Conservation (phyloP, 345 rosid genomes). For the Rhodomyrtus tomentosa region DNA sequence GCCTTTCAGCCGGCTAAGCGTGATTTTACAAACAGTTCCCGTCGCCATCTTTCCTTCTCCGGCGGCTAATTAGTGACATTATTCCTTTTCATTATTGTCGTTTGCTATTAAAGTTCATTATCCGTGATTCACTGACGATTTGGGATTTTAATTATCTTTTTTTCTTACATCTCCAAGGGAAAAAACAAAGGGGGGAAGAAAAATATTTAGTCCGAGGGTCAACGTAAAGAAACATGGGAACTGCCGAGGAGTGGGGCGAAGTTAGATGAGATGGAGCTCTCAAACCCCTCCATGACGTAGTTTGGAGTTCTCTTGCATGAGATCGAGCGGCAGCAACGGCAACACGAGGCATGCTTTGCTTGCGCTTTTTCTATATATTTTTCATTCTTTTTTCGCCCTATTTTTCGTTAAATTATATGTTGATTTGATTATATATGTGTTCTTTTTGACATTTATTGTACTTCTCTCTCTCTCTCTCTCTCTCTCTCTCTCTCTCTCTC, state of each 20-base stretch:
- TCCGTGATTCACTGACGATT: not conserved
- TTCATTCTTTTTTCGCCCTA: no score
- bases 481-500: not conserved
- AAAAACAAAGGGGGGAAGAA: no score
- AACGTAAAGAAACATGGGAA: constrained; percentile 1
- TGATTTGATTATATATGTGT: not conserved
- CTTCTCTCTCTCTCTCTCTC: not conserved
- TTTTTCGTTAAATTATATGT: not conserved
- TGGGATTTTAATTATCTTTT: not conserved
- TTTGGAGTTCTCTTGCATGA: not conserved
- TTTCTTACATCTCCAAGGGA: no score
- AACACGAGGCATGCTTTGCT: not conserved
- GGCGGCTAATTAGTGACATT: not conserved
- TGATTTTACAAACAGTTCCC: not conserved
- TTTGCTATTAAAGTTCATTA: not conserved
- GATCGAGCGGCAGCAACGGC: constrained; percentile 7
- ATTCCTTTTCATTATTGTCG: not conserved
- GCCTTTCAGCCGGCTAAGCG: not conserved
- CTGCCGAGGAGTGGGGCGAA: constrained; percentile 1
- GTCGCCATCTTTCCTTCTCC: not conserved
- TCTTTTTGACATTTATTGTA: not conserved
- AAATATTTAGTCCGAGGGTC: not conserved
- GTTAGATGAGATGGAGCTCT: constrained; percentile 40
- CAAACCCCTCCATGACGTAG: constrained; percentile 23
- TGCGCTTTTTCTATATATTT: not conserved